phyloP scores from a whole-genome alignment of 345 rosid species.

The Lenwebbia sp. region DNA sequence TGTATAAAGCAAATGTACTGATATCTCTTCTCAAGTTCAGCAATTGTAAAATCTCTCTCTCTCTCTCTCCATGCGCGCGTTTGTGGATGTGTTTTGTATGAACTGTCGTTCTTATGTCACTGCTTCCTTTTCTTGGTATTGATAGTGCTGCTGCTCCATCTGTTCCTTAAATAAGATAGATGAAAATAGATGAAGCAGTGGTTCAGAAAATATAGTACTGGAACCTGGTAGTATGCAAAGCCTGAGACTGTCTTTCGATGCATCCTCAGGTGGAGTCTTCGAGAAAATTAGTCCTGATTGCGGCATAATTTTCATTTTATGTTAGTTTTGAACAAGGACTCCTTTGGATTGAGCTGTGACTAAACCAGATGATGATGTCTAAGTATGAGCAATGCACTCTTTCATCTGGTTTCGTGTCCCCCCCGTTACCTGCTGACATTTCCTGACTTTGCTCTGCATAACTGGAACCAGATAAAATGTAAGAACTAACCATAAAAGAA shows the following conservation, averaged over 20 bases:
- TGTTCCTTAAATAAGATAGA: neutral
- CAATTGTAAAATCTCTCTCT: neutral
- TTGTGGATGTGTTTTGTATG: neutral
- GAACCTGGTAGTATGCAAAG: neutral
- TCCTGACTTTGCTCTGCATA: neutral
- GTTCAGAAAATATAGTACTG: neutral
- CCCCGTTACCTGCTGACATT: neutral
- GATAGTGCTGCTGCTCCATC: neutral
- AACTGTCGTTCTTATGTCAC: neutral
- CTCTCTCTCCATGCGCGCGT: neutral
- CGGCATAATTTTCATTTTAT: neutral
- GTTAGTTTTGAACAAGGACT: neutral
- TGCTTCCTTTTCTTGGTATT: neutral
- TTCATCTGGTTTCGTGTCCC: neutral
- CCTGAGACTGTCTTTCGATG: neutral
- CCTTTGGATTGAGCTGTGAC: neutral
- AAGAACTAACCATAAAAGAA: neutral
- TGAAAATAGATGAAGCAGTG: neutral
- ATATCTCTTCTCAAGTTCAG: neutral
- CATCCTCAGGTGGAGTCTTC: neutral
- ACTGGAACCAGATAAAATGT: neutral
- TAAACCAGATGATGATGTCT: neutral
- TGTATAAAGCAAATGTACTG: neutral
- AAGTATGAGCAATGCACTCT: neutral
- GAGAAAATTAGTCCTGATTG: neutral